Evolutionary conservation across 1,284 basidiomycete species (phyloP).

Genomic region (Apiotrichum montevideense): DNA sequence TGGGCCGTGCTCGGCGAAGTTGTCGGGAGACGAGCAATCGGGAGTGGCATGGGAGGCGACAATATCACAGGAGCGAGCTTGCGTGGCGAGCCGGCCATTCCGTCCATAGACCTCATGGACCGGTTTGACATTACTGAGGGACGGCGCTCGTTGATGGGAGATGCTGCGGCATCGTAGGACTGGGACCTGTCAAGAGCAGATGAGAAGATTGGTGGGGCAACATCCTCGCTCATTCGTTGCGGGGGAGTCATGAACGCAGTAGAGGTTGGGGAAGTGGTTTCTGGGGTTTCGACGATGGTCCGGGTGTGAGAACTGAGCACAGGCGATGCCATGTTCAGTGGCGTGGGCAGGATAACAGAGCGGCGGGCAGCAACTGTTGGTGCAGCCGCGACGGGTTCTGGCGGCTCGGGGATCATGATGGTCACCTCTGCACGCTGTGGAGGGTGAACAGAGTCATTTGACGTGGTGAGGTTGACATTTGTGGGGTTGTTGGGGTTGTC

Average conservation of each 20-base stretch:
- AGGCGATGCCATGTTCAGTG: too few species aligned
- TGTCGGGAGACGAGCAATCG: slow-evolving; percentile 44
- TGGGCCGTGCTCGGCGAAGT: slow-evolving; percentile 17
- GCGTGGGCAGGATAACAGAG: too few species aligned
- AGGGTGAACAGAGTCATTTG: neutral
- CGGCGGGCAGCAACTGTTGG: too few species aligned
- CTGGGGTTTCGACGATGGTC: too few species aligned
- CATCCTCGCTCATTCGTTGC: slow-evolving; percentile 1
- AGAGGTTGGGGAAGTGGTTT: neutral
- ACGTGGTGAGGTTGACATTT: neutral
- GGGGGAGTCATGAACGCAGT: slow-evolving; percentile 2
- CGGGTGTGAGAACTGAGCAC: too few species aligned
- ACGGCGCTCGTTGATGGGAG: too few species aligned
- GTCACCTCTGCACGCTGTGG: neutral
- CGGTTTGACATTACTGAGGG: neutral
- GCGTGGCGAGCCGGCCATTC: slow-evolving; percentile 4
- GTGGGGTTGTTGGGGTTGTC: neutral
- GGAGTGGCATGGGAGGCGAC: slow-evolving; percentile 43
- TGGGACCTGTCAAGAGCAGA: too few species aligned
- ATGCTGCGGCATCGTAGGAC: too few species aligned
- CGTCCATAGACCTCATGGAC: neutral
- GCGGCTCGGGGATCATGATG: neutral
- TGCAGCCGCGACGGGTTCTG: neutral
- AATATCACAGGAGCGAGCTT: slow-evolving; percentile 26
- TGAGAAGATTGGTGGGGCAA: neutral